phyloP scores from a whole-genome alignment of 768 basidiomycete species.

The Calocybe gangraenosa region DNA sequence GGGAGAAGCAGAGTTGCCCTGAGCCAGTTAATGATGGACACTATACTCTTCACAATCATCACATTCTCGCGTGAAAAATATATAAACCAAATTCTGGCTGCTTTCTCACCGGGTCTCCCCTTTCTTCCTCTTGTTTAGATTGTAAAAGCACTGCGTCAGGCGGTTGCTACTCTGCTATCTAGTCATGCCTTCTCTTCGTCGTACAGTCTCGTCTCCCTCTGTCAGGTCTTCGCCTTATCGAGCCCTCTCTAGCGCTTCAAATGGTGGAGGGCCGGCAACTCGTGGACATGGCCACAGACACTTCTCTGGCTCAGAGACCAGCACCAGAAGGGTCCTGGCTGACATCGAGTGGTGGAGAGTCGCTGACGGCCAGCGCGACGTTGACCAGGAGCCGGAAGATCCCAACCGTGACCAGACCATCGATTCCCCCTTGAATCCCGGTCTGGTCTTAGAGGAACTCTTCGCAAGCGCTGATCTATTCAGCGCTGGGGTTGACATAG shows the following conservation, averaged over 20 bases:
- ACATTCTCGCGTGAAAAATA: slow-evolving; percentile 28
- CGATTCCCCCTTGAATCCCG: slow-evolving; percentile 21
- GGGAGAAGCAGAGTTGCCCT: slow-evolving; percentile 11
- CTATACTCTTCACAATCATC: slow-evolving; percentile 23
- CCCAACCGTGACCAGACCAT: slow-evolving; percentile 30
- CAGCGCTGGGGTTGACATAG: slow-evolving; percentile 32
- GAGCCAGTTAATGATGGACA: slow-evolving; percentile 13
- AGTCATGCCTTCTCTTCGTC: slow-evolving; percentile 73
- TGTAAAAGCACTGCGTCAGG: slow-evolving; percentile 48
- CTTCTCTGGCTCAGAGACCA: slow-evolving; percentile 64
- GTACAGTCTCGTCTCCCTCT: slow-evolving; percentile 64
- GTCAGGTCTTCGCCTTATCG: slow-evolving; percentile 71
- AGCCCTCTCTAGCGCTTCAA: slow-evolving; percentile 30
- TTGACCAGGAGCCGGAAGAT: slow-evolving; percentile 40
- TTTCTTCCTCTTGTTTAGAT: slow-evolving; percentile 25
- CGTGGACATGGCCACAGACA: slow-evolving; percentile 51
- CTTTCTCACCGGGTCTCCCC: slow-evolving; percentile 30
- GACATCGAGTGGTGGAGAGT: slow-evolving; percentile 91
- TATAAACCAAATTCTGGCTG: slow-evolving; percentile 31
- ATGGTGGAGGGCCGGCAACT: slow-evolving; percentile 19
- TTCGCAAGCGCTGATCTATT: slow-evolving; percentile 26
- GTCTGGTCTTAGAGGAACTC: slow-evolving; percentile 16
- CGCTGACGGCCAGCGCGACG: slow-evolving; percentile 61
- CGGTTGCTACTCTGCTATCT: slow-evolving; percentile 33
- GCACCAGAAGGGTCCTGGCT: slow-evolving; percentile 66